Evolutionary conservation across 75 land plant species (phyloP).

Genomic region (Larix kaempferi): DNA sequence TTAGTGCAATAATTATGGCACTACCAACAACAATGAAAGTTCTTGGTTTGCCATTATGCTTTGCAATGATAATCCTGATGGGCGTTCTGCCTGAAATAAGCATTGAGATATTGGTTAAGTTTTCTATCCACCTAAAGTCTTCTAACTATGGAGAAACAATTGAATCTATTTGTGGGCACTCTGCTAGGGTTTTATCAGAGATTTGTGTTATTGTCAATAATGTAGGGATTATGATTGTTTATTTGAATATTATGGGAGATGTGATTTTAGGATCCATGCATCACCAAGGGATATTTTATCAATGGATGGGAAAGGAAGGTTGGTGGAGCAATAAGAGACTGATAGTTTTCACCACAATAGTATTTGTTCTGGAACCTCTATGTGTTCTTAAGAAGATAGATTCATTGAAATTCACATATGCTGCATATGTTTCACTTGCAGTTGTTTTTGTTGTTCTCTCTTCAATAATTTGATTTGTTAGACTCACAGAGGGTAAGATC

Average conservation of each 20-base stretch:
- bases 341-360: conserved; percentile 49
- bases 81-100: conserved; percentile 85
- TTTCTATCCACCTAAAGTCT: conserved; percentile 46
- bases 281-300: conserved; percentile 74
- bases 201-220: conserved; percentile 88
- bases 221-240: conserved; percentile 86
- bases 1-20: conserved; percentile 99
- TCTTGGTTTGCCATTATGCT: conserved; percentile 64
- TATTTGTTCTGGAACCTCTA: conserved; percentile 68
- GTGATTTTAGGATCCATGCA: conserved; percentile 77
- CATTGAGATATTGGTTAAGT: conserved; percentile 73
- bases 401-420: conserved; percentile 80
- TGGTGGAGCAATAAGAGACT: conserved; percentile 64
- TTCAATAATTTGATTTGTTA: conserved; percentile 57
- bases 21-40: conserved; percentile 96
- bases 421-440: conserved; percentile 85
- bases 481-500: conserved; percentile 58
- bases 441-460: conserved; percentile 73
- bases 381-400: conserved; percentile 74
- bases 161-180: conserved; percentile 49
- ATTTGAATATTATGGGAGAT: conserved; percentile 92
- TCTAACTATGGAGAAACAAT: conserved; percentile 81
- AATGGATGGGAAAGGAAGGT: conserved; percentile 53
- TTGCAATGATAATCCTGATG: conserved; percentile 60
- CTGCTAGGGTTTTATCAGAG: conserved; percentile 59